A percentile compares a stretch with the other conserved stretches of the same genome.
Evolutionary conservation across 768 basidiomycete species (phyloP).

Genomic region (Mrakia gelida): DNA sequence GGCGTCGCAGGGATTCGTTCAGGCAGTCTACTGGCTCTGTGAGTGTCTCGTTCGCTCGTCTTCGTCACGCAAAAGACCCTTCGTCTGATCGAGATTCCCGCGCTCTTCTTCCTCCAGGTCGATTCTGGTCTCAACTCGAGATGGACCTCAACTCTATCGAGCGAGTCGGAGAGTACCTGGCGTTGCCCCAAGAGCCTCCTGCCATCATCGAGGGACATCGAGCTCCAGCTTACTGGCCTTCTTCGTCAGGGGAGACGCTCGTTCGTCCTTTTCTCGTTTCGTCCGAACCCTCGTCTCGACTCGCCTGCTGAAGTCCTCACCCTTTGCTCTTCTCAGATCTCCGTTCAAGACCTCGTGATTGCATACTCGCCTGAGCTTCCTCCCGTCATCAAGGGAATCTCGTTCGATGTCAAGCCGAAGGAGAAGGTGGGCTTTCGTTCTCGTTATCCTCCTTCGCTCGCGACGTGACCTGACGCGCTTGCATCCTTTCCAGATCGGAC

Average conservation of each 20-base stretch:
- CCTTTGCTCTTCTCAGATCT: background rate
- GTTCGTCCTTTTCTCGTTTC: background rate
- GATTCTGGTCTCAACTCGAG: constrained; percentile 53
- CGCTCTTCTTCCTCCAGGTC: constrained; percentile 38
- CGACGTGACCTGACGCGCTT: background rate
- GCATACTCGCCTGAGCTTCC: constrained; percentile 78
- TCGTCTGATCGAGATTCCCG: too few species aligned
- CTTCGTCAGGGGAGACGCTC: constrained; percentile 39
- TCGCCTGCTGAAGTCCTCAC: too few species aligned
- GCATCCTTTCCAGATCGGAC: background rate
- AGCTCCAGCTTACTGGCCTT: constrained; percentile 91
- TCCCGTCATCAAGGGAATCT: constrained; percentile 66
- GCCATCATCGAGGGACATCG: constrained; percentile 66
- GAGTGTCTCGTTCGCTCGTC: constrained; percentile 22
- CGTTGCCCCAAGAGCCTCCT: constrained; percentile 65
- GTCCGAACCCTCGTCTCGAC: background rate
- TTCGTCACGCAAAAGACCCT: too few species aligned
- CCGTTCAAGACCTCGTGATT: constrained; percentile 62
- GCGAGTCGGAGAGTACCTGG: constrained; percentile 64
- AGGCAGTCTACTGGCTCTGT: constrained; percentile 40
- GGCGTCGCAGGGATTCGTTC: constrained; percentile 62
- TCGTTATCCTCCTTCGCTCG: background rate
- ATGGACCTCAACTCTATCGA: constrained; percentile 65
- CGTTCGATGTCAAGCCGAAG: constrained; percentile 62
- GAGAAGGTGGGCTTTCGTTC: constrained; percentile 50